Evolutionary conservation across 163 green algal species (phyloP), one percentile per base, ranked within the genome.

Genomic region (Picocystis sp.): DNA sequence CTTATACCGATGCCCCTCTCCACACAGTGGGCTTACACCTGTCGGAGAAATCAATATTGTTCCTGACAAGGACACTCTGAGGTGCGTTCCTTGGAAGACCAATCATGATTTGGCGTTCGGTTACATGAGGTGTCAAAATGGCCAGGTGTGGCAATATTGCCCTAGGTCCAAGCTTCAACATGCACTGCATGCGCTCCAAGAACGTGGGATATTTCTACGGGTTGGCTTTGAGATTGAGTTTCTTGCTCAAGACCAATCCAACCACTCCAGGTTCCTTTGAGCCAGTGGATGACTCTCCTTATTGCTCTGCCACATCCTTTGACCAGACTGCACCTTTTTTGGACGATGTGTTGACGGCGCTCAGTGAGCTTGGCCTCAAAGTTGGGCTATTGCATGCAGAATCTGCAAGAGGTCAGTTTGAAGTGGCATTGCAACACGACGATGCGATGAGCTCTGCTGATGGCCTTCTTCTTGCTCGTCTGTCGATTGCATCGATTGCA

Each of bases 201-300:
- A 60, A 24, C 52, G 60, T 19, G 58, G 55, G 43, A 23, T 82
- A 0, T 53, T 21, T 11, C 25, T 81, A 13, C 43, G 55, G 55
- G 50, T 74, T 2, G 76, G 76, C 2, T 79, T 80, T 38, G 76
- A 84, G 60, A 45, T 66, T 3, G 76, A 84, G 59, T 84, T 84
- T 45, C 24, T 52, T 84, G 35, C 48, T 84, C 22, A 57, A 61
- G 29, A 38, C 50, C 34, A 55, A 19, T 9, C 22, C n/a, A 14
- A 43, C 29, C 9, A 34, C 22, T 11, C 9, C 21, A 10, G 12
- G 45, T 29, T 21, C 13, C 13, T 24, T 53, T 25, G 29, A 33
- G 14, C 50, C 62, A n/a, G 8, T 73, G 1, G 63, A 72, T 33
- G 12, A 23, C 17, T 45, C 33, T 22, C 46, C 42, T 23, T 73